Percentiles rank a stretch among this genome's conserved stretches.
phyloP scores from a whole-genome alignment of 1,284 basidiomycete species.

The Ustilago vetiveriae region DNA sequence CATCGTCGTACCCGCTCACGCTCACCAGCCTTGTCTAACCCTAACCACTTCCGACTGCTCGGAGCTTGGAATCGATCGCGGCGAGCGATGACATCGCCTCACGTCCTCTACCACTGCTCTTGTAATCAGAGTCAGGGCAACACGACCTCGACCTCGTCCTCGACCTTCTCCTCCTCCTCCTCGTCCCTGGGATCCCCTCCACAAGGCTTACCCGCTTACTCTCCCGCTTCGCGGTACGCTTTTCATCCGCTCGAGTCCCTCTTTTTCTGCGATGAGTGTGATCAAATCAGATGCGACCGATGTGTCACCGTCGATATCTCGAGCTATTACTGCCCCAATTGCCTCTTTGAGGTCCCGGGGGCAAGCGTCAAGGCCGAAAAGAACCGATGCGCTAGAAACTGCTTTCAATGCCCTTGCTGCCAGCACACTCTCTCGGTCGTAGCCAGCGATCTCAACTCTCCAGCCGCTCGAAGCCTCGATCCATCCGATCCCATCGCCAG shows the following conservation, averaged over 20 bases:
- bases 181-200: conserved; percentile 17
- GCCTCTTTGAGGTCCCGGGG: conserved; percentile 97
- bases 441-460: conserved; percentile 77
- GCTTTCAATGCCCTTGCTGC: conserved; percentile 94
- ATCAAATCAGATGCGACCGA: conserved; percentile 88
- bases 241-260: conserved; percentile 80
- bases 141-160: too few species aligned
- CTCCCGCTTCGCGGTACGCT: conserved; percentile 42
- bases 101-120: conserved; percentile 47
- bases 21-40: background rate
- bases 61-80: background rate
- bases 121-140: conserved; percentile 18
- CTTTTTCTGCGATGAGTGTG: conserved; percentile 99
- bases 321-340: conserved; percentile 97
- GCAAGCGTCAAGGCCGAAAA: conserved; percentile 95
- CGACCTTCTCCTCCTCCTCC: too few species aligned
- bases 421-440: conserved; percentile 86
- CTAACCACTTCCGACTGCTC: too few species aligned
- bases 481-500: conserved; percentile 63
- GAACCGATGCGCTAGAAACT: conserved; percentile 96
- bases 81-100: conserved; percentile 17
- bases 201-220: conserved; percentile 32
- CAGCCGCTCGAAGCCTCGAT: conserved; percentile 9
- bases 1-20: background rate
- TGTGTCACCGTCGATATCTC: conserved; percentile 93